Evolutionary conservation across 352 stramenopile genomes (phyloP), one percentile per base, ranked within the genome.

Genomic region (Pythium chondricola): DNA sequence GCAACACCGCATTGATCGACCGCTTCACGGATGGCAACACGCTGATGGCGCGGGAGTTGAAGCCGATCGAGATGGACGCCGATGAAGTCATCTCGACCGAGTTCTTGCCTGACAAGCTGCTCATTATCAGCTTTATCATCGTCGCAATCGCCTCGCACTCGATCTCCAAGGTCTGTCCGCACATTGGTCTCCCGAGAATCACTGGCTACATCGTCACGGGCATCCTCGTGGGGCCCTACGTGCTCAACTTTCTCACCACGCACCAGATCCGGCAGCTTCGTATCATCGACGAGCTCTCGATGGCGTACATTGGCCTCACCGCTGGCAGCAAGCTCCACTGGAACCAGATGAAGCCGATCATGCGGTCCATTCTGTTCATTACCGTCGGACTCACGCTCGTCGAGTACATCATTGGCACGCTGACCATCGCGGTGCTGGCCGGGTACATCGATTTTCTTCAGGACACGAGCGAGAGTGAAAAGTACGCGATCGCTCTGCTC

Each of bases 11-110:
- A 2, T 13, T 74, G 33, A 64, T 84, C n/a, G 57, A 75, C 27
- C 56, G 65, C 29, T 86, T 84, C 39, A 86, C 74, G 13, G 74
- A 86, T 44, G 59, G 58, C 45, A 86, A 86, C 54, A 84, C 68
- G 32, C 67, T 86, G 0, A 74, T 81, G 46, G 71, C 69, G 10
- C 74, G 71, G 9, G 74, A 82, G 26, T 58, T 85, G 45, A 83
- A 85, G 52, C 74, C 74, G 2, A 64, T 77, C 9, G 68, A 83
- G 47, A 56, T 85, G 11, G 71, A 77, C 13, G 52, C 71, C 2
- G 58, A 72, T 46, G 56, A 64, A 30, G 52, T 81, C 37, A 68
- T 80, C 6, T 74, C 69, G 20, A 71, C 55, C 26, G 65, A 75
- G 30, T 84, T 83, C 47, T 56, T 84, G 11, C 74, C 74, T 0